Evolutionary conservation across 2,329 filamentous ascomycete species (phyloP), one percentile per base, ranked within the genome.

Genomic region (Orbilia blumenaviensis): DNA sequence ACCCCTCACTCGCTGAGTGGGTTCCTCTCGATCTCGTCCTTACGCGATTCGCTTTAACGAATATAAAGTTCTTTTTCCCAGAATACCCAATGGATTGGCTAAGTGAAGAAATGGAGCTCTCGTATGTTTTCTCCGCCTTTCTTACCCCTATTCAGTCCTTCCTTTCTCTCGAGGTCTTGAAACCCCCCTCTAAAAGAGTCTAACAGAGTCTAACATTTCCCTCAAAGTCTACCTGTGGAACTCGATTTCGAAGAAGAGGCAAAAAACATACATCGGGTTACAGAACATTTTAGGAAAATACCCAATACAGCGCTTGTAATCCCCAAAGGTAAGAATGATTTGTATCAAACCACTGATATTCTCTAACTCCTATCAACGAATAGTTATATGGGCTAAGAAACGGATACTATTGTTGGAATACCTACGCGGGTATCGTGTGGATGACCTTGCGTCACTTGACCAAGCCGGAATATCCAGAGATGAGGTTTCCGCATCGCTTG

Each of bases 21-120:
- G 91, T 93, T 14, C 91, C 90, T 25, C 86, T 99, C 9, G 95
- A 99, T 82, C 86, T 98, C 78, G 89, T 90, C 1, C 85, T 99
- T 77, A 99, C 95, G 3, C 86, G 88, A 38, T 96, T 95, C 80
- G 96, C 94, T 0, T 99, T 99, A 83, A 89, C 90, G 9, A 95
- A 91, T 0, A 85, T 99, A 75, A 97, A 96, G 83, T 88, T 88
- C 72, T 97, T 94, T 86, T 99, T 99, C 81, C 96, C 96, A 1
- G 94, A 98, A 80, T 99, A 99, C 83, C 95, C 99, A 82, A 86
- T 99, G 27, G 94, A 96, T 81, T 99, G 95, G 95, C 85, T 99
- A 8, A 94, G 93, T 0, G 89, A 90, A 6, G 95, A 99, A 83
- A 96, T 99, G 91, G 92, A 97, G 75, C 84, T 89, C 18, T 97